A percentile compares a stretch with the other conserved stretches of the same genome.
These are phyloP conservation scores for Ulvella scutata DNA, from an alignment of 139 green algal genomes.

Conservation along the genomic window DNA sequence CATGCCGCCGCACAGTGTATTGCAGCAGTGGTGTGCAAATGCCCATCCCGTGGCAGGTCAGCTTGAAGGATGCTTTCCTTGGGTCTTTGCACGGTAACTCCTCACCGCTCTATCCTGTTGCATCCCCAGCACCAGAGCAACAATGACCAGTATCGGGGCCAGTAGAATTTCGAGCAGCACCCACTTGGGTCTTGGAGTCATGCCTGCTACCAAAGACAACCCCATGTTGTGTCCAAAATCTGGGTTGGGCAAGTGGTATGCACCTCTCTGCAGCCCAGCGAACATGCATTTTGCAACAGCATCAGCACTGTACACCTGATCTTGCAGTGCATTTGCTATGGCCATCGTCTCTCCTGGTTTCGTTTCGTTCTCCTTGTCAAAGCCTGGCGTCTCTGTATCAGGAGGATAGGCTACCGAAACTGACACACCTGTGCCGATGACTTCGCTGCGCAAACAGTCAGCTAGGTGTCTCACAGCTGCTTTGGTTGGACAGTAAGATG, in stretches of 20 bases:
- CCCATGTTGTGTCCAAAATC: neutral
- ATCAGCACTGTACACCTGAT: neutral
- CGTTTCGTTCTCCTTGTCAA: constrained; percentile 33
- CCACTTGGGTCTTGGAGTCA: neutral
- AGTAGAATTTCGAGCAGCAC: neutral
- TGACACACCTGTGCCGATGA: constrained; percentile 39
- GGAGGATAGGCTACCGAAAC: constrained; percentile 59
- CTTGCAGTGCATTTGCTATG: neutral
- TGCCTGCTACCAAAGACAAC: neutral
- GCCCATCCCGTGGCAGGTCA: no score
- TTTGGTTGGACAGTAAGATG: constrained; percentile 60
- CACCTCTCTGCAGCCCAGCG: neutral
- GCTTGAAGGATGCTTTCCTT: no score
- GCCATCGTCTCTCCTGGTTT: constrained; percentile 23
- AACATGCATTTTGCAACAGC: neutral
- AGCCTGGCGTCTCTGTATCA: constrained; percentile 72
- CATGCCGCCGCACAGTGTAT: no score
- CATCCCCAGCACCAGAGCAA: neutral
- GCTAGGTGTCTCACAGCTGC: constrained; percentile 63
- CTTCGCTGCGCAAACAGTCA: constrained; percentile 68
- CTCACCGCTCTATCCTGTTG: neutral
- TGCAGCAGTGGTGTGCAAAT: no score
- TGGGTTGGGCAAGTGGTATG: neutral
- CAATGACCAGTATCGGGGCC: neutral
- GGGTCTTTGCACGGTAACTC: neutral